Base-by-base conservation (phyloP, 352 stramenopile species). In the Phytophthora europaea region DNA sequence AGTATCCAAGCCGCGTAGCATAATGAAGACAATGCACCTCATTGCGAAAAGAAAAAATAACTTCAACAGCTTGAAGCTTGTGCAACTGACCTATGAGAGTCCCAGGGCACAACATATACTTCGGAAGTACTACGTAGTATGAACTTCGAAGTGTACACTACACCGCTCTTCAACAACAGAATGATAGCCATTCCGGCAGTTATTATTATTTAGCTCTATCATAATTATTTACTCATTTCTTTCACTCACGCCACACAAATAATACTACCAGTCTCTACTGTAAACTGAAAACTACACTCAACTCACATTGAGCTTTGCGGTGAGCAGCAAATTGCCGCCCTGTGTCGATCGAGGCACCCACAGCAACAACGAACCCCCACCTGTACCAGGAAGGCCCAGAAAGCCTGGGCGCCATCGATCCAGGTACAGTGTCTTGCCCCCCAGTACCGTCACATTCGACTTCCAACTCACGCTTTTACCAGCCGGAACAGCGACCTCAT, bases 361-460 rank as follows among this genome's bases (percentile, higher is more conserved):
- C 28, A 83, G n/a, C 28, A 83, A 40, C 40, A 85, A 65, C 40
- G 79, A 85, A 7, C 79, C 79, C 36, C 76, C 79, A 4, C 67
- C 72, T 2, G 63, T 78, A 47, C 67, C 60, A 40, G 79, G 77
- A 50, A 85, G 22, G 18, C 73, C 76, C 23, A 83, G 36, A 31
- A 82, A 73, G 16, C 71, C 70, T 9, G 73, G 79, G 38, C 79
- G 79, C 79, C 79, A 83, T 10, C 79, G 76, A 43, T 85, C 76
- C 58, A 85, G 26, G 48, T 82, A 85, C 48, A 85, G 31, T 18
- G 79, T 85, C 58, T 82, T 85, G 12, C 77, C 73, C 22, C 63
- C 73, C 51, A 83, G 57, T 31, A 55, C 57, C 15, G 61, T 72
- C 34, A 85, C 50, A 22, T 71, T 80, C 22, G 72, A 76, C 31